These are phyloP conservation scores for Lentithecium fluviatile DNA, from an alignment of 495 filamentous ascomycete genomes.

Conservation along the genomic window DNA sequence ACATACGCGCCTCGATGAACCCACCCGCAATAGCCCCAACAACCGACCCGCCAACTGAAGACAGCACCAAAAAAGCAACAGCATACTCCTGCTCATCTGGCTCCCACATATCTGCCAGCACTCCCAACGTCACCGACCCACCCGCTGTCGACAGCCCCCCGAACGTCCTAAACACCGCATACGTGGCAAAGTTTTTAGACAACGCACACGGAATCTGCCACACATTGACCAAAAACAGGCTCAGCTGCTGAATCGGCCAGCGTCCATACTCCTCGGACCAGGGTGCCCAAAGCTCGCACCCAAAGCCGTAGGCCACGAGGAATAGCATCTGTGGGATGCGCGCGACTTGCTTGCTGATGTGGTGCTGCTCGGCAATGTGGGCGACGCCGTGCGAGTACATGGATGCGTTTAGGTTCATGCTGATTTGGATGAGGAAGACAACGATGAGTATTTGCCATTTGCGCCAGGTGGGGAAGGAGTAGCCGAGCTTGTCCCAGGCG, in stretches of 20 bases:
- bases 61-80: slow-evolving; percentile 62
- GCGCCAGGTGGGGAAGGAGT: slow-evolving; percentile 50
- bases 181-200: slow-evolving; percentile 54
- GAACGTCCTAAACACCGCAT: slow-evolving; percentile 57
- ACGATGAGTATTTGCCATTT: slow-evolving; percentile 64
- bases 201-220: slow-evolving; percentile 57
- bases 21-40: slow-evolving; percentile 62
- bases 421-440: slow-evolving; percentile 58
- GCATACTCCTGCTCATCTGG: slow-evolving; percentile 61
- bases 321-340: slow-evolving; percentile 51
- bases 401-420: slow-evolving; percentile 60
- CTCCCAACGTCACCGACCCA: slow-evolving; percentile 64
- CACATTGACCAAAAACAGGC: slow-evolving; percentile 59
- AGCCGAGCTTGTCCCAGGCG: slow-evolving; percentile 58
- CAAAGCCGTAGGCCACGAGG: slow-evolving; percentile 62
- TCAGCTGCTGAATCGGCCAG: slow-evolving; percentile 55
- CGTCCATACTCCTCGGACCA: slow-evolving; percentile 64
- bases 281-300: slow-evolving; percentile 66
- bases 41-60: slow-evolving; percentile 61
- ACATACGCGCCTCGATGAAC: slow-evolving; percentile 53
- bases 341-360: slow-evolving; percentile 32
- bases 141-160: slow-evolving; percentile 62
- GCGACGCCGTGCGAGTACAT: slow-evolving; percentile 55
- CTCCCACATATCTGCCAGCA: slow-evolving; percentile 64
- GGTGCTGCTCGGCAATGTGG: slow-evolving; percentile 49